phyloP scores from a whole-genome alignment of 2,329 filamentous ascomycete species.

The Dothiorella sarmentorum region DNA sequence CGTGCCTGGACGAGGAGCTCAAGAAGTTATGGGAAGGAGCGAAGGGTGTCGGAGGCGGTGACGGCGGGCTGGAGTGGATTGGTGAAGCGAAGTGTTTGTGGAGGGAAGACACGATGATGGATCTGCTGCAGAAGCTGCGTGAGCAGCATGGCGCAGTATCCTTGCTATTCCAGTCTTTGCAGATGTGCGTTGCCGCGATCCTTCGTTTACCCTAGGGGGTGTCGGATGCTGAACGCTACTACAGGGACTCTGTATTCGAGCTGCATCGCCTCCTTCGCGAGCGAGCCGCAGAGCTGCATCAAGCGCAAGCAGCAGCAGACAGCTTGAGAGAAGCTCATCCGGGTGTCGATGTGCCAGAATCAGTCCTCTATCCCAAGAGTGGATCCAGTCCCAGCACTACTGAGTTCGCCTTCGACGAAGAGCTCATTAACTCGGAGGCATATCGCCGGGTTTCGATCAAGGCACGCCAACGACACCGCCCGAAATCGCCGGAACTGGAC shows the following conservation, averaged over 20 bases:
- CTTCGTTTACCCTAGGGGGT: not conserved
- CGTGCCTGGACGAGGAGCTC: slow-evolving; percentile 19
- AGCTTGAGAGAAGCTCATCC: slow-evolving; percentile 13
- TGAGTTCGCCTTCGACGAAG: slow-evolving; percentile 20
- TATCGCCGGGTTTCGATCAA: slow-evolving; percentile 15
- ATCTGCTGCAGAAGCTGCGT: slow-evolving; percentile 15
- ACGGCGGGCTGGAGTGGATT: slow-evolving; percentile 8
- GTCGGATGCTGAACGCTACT: too few relatives aligned
- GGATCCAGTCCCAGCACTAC: slow-evolving; percentile 13
- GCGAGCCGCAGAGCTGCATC: slow-evolving; percentile 4
- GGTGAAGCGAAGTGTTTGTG: slow-evolving; percentile 15
- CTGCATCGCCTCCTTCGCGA: slow-evolving; percentile 13
- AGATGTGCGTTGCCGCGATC: slow-evolving; percentile 13
- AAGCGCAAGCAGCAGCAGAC: not conserved
- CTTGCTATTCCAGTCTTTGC: slow-evolving; percentile 18
- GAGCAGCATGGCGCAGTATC: slow-evolving; percentile 20
- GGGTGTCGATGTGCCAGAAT: slow-evolving; percentile 5
- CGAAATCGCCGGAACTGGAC: not conserved
- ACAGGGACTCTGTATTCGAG: slow-evolving; percentile 19
- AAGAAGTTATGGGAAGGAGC: slow-evolving; percentile 3
- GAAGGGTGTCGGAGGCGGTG: not conserved
- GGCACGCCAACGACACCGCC: not conserved
- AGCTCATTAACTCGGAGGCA: slow-evolving; percentile 17
- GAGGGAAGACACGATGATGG: slow-evolving; percentile 19
- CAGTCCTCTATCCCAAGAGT: not conserved